phyloP scores from a whole-genome alignment of 192 early-diverging fungal genomes.

The Podila minutissima region DNA sequence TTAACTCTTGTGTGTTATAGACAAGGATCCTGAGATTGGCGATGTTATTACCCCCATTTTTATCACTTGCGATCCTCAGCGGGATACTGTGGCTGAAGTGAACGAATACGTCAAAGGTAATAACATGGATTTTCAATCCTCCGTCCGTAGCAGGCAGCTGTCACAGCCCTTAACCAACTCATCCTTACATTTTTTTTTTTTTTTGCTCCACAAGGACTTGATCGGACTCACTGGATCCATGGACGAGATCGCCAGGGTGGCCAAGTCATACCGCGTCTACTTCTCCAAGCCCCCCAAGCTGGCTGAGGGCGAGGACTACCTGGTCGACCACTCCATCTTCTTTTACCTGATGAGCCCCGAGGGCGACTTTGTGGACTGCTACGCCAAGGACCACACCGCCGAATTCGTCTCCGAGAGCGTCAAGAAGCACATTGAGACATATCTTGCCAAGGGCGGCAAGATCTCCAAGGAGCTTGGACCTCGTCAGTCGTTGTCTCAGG shows the following conservation, averaged over 20 bases:
- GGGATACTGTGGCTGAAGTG: conserved; percentile 88
- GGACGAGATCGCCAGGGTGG: conserved; percentile 82
- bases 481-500: not conserved
- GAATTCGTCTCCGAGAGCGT: conserved; percentile 70
- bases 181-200: not conserved
- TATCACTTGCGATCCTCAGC: conserved; percentile 96
- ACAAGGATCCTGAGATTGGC: conserved; percentile 57
- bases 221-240: conserved; percentile 92
- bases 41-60: conserved; percentile 86
- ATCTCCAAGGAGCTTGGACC: conserved; percentile 11
- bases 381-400: conserved; percentile 81
- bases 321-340: conserved; percentile 99
- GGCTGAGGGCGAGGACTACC: conserved; percentile 86
- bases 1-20: conserved; percentile 19
- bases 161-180: not conserved
- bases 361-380: conserved; percentile 90
- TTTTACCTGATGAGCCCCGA: conserved; percentile 96
- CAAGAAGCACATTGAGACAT: conserved; percentile 59
- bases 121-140: not conserved
- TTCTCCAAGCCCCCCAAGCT: conserved; percentile 88
- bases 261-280: conserved; percentile 96
- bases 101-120: conserved; percentile 71
- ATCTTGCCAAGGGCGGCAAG: conserved; percentile 56
- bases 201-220: conserved; percentile 95
- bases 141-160: no score